A percentile compares a stretch with the other conserved stretches of the same genome.
Evolutionary conservation across 1,284 basidiomycete species (phyloP).

Genomic region (Ustilago loliicola): DNA sequence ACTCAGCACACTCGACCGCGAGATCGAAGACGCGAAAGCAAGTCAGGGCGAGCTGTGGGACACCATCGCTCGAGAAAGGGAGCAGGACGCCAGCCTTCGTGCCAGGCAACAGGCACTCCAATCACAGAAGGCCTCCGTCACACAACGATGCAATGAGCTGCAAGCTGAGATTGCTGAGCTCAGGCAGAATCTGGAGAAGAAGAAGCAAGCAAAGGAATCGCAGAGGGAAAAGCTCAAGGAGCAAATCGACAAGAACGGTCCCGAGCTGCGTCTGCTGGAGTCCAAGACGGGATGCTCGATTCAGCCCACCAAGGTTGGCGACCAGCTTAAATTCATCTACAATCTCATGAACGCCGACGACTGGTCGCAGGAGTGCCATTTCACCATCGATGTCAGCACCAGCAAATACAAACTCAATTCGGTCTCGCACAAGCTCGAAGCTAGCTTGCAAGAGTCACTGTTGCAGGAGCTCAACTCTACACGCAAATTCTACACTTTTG

Average conservation of each 20-base stretch:
- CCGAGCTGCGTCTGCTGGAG: slow-evolving; percentile 57
- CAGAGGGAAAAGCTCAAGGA: slow-evolving; percentile 47
- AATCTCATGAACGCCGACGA: slow-evolving; percentile 54
- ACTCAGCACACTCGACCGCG: slow-evolving; percentile 50
- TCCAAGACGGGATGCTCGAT: slow-evolving; percentile 55
- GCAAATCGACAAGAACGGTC: slow-evolving; percentile 58
- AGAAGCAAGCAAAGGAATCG: slow-evolving; percentile 49
- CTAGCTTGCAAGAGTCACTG: slow-evolving; percentile 40
- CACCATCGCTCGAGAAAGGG: slow-evolving; percentile 58
- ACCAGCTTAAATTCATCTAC: slow-evolving; percentile 56
- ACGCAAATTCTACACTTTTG: slow-evolving; percentile 57
- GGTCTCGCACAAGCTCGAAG: slow-evolving; percentile 37
- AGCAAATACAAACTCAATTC: slow-evolving; percentile 47
- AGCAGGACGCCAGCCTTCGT: slow-evolving; percentile 55
- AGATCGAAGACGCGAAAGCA: slow-evolving; percentile 58
- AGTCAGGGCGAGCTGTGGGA: slow-evolving; percentile 61
- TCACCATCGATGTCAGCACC: slow-evolving; percentile 52
- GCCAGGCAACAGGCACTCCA: slow-evolving; percentile 52
- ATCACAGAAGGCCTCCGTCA: slow-evolving; percentile 55
- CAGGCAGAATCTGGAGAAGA: slow-evolving; percentile 49
- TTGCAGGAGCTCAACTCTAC: slow-evolving; percentile 52
- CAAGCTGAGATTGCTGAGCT: slow-evolving; percentile 58
- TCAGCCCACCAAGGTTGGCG: slow-evolving; percentile 50
- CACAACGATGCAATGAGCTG: slow-evolving; percentile 52
- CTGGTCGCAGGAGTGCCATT: slow-evolving; percentile 55